A percentile compares a stretch with the other conserved stretches of the same genome.
Conservation (phyloP, 257 asterid species). For the Solanum sejunctum region DNA sequence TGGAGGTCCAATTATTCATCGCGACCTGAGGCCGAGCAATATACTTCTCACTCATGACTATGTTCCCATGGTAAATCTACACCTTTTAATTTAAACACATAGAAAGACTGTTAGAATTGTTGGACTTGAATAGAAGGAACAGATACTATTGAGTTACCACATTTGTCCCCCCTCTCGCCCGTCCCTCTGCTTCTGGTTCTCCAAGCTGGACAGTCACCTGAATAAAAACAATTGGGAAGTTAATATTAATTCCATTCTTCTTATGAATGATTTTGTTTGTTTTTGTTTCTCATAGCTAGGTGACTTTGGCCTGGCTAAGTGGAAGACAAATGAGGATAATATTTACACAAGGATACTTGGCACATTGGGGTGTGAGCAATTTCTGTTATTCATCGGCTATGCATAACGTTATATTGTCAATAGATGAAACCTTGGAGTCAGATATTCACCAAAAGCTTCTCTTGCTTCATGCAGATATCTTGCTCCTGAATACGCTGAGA, state of each 20-base stretch:
- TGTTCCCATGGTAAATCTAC: constrained; percentile 55
- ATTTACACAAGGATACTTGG: constrained; percentile 51
- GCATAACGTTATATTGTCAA: background rate
- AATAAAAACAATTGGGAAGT: background rate
- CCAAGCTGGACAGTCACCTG: background rate
- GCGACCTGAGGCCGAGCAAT: constrained; percentile 76
- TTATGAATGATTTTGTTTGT: background rate
- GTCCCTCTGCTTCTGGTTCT: background rate
- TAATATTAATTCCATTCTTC: background rate
- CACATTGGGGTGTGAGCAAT: constrained; percentile 53
- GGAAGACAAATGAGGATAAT: constrained; percentile 39
- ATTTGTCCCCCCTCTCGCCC: background rate
- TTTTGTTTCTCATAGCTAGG: constrained; percentile 38
- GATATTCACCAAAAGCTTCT: background rate
- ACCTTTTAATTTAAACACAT: background rate
- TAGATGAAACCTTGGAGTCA: background rate
- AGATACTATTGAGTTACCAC: background rate
- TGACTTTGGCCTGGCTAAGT: constrained; percentile 79
- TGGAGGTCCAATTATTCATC: constrained; percentile 75
- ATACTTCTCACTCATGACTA: constrained; percentile 63
- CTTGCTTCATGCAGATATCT: constrained; percentile 43
- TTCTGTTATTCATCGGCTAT: background rate
- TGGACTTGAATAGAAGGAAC: background rate
- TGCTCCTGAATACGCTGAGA: constrained; percentile 72
- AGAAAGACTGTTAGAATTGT: background rate